Percentiles rank a stretch among this genome's conserved stretches.
Evolutionary conservation across 148 eudicot genomes (phyloP).

Genomic region (Rhododendron mucronatum): DNA sequence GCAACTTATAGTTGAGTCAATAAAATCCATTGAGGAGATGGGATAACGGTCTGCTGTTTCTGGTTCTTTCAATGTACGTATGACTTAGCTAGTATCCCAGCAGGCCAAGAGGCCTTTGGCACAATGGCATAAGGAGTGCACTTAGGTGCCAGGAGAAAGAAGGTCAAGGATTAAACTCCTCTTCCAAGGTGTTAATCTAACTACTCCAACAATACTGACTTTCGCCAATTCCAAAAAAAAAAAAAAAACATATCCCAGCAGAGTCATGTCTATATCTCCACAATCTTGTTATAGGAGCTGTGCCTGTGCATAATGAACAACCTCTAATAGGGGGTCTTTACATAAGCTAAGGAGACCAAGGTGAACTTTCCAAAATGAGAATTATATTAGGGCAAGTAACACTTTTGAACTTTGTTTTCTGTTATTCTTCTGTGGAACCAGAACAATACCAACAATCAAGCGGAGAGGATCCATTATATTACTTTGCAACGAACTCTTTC

Average conservation of each 20-base stretch:
- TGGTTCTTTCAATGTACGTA: not conserved
- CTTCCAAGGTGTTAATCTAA: not conserved
- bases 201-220: not conserved
- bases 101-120: not conserved
- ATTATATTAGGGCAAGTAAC: not conserved
- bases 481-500: not conserved
- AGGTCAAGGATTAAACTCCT: not conserved
- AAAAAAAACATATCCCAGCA: not conserved
- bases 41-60: not conserved
- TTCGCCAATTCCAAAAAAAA: too few species aligned
- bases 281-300: not conserved
- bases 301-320: not conserved
- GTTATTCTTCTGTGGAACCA: not conserved
- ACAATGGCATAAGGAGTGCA: not conserved
- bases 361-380: not conserved
- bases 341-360: not conserved
- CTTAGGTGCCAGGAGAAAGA: not conserved
- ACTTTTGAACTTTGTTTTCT: not conserved
- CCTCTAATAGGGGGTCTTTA: not conserved
- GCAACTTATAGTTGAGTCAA: not conserved
- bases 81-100: not conserved
- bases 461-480: not conserved
- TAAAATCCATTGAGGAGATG: not conserved
- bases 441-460: not conserved
- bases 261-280: not conserved